Evolutionary conservation across 129 eudicot species (phyloP).

Genomic region (Ambrosia trifida): DNA sequence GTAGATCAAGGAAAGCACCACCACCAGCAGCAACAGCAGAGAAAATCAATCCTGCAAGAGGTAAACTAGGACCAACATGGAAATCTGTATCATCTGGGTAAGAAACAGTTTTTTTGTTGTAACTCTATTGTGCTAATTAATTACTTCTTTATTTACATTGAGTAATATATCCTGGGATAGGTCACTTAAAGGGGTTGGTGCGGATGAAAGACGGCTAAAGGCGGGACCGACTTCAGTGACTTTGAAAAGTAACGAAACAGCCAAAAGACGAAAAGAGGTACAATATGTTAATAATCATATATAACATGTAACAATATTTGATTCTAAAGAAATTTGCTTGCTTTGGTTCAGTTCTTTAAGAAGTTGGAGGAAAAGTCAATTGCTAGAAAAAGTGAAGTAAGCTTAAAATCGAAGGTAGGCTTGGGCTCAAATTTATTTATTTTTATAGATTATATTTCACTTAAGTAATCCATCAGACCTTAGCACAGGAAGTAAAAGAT

Average conservation of each 20-base stretch:
- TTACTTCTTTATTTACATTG: background rate
- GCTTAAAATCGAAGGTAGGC: slow-evolving; percentile 54
- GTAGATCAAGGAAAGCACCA: slow-evolving; percentile 48
- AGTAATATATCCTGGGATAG: slow-evolving; percentile 34
- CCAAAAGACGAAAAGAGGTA: slow-evolving; percentile 76
- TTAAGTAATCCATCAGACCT: background rate
- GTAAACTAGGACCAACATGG: slow-evolving; percentile 52
- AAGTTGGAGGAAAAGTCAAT: slow-evolving; percentile 53
- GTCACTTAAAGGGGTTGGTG: slow-evolving; percentile 39
- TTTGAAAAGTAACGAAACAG: slow-evolving; percentile 53
- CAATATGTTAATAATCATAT: slow-evolving; percentile 3
- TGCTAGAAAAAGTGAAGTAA: slow-evolving; percentile 48
- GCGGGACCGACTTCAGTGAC: slow-evolving; percentile 43
- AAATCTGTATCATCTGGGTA: slow-evolving; percentile 57
- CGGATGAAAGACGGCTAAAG: slow-evolving; percentile 38
- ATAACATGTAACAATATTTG: background rate
- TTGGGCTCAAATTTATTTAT: background rate
- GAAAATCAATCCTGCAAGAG: slow-evolving; percentile 46
- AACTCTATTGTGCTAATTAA: background rate
- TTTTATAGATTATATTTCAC: background rate
- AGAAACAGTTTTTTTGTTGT: slow-evolving; percentile 18
- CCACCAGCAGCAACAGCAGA: slow-evolving; percentile 31
- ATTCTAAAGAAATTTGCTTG: slow-evolving; percentile 6
- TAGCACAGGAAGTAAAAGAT: slow-evolving; percentile 53
- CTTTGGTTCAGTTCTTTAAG: slow-evolving; percentile 44